Evolutionary conservation across 306 rosid genomes (phyloP).

Genomic region (Cicer chorassanicum): DNA sequence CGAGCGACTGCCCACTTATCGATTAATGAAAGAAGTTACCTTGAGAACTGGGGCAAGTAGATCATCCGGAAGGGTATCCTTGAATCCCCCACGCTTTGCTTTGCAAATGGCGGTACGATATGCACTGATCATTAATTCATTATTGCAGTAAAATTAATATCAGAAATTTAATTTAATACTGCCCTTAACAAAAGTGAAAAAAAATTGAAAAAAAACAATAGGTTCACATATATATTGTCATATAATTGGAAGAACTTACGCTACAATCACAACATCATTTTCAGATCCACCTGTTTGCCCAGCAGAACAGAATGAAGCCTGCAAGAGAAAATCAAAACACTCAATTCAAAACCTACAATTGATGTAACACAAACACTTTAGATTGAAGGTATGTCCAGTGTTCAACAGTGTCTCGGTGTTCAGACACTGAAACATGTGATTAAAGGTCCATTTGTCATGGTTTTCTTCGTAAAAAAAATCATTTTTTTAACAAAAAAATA

Average conservation of each 20-base stretch:
- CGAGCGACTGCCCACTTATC: neutral
- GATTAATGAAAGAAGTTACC: slow-evolving; percentile 53
- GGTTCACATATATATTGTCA: neutral
- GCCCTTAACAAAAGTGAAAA: neutral
- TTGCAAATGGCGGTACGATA: slow-evolving; percentile 88
- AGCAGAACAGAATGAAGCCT: slow-evolving; percentile 78
- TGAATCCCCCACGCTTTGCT: slow-evolving; percentile 84
- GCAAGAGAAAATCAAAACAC: slow-evolving; percentile 14
- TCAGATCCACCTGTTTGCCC: slow-evolving; percentile 58
- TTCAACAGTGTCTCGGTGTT: too few species aligned
- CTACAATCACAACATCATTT: slow-evolving; percentile 89
- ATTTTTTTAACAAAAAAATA: too few species aligned
- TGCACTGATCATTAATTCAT: slow-evolving; percentile 54
- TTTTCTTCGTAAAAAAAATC: too few species aligned
- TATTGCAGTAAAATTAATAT: slow-evolving; percentile 31
- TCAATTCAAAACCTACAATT: neutral
- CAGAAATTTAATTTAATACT: neutral
- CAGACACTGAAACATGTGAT: too few species aligned
- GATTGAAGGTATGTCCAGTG: too few species aligned
- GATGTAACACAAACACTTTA: too few species aligned
- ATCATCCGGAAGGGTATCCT: slow-evolving; percentile 92
- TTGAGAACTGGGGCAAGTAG: slow-evolving; percentile 81
- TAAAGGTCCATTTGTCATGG: too few species aligned
- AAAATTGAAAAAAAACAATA: neutral
- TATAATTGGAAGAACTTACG: slow-evolving; percentile 57